phyloP scores from a whole-genome alignment of 768 basidiomycete species.

The Phanerochaete sordida region DNA sequence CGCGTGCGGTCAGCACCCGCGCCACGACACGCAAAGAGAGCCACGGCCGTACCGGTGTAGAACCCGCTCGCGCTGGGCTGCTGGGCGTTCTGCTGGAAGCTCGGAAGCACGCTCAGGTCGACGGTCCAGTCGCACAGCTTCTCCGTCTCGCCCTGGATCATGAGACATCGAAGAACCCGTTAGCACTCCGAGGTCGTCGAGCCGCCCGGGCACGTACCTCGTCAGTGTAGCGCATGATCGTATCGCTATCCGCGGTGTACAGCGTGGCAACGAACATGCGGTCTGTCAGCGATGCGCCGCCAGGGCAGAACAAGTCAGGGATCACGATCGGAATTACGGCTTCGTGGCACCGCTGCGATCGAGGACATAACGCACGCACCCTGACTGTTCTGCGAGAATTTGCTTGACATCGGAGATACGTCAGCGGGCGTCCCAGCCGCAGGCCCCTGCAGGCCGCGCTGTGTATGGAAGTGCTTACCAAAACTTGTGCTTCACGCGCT shows the following conservation, averaged over 20 bases:
- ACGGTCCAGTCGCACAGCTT: conserved; percentile 89
- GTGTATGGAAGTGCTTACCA: conserved; percentile 48
- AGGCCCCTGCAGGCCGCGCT: not conserved
- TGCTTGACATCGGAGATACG: conserved; percentile 36
- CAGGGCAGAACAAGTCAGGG: not conserved
- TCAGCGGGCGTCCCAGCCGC: not conserved
- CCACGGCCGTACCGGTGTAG: conserved; percentile 62
- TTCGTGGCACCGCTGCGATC: not conserved
- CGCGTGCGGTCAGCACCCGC: not conserved
- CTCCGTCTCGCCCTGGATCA: conserved; percentile 56
- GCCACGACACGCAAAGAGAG: not conserved
- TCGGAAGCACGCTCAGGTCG: conserved; percentile 72
- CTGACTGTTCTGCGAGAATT: conserved; percentile 60
- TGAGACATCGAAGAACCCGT: not conserved
- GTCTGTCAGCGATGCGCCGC: conserved; percentile 37
- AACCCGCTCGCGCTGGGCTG: conserved; percentile 58
- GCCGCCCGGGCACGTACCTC: conserved; percentile 41
- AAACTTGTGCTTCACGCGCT: conserved; percentile 78
- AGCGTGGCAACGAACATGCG: conserved; percentile 78
- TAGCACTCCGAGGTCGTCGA: conserved; percentile 20
- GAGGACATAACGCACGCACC: conserved; percentile 31
- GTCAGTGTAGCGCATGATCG: conserved; percentile 79
- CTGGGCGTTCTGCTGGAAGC: conserved; percentile 71
- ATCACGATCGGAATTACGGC: not conserved
- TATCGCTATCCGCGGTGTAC: conserved; percentile 74